Evolutionary conservation across 176 grass and related monocot genomes (phyloP).

Genomic region (Tillandsia leiboldiana): DNA sequence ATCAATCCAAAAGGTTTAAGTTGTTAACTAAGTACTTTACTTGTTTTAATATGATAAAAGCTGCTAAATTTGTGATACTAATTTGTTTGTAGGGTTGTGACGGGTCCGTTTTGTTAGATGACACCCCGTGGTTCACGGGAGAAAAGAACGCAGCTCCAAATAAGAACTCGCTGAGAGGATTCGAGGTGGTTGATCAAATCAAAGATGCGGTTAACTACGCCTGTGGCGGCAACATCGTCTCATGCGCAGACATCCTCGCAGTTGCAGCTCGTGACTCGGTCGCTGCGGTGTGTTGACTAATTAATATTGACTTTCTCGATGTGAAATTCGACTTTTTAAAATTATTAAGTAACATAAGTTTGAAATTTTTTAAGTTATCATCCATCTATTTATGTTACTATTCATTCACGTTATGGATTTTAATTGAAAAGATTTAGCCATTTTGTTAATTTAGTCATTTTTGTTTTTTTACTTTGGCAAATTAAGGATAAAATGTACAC

Average conservation of each 20-base stretch:
- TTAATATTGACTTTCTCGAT: no score
- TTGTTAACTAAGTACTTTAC: no score
- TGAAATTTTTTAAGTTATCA: no score
- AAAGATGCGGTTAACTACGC: slow-evolving; percentile 19
- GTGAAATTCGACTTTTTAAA: background rate
- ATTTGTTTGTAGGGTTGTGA: slow-evolving; percentile 27
- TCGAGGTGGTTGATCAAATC: slow-evolving; percentile 35
- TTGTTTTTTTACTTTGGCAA: no score
- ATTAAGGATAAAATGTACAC: no score
- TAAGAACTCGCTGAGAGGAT: slow-evolving; percentile 30
- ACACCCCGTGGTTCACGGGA: slow-evolving; percentile 26
- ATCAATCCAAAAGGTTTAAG: background rate
- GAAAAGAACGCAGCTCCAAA: slow-evolving; percentile 38
- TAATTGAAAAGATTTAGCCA: no score
- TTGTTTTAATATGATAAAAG: background rate
- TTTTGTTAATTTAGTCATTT: no score
- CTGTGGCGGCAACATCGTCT: slow-evolving; percentile 29
- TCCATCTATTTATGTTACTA: no score
- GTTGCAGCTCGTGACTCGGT: slow-evolving; percentile 33
- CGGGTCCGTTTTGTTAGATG: slow-evolving; percentile 32
- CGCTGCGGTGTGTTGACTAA: slow-evolving; percentile 22
- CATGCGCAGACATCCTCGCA: slow-evolving; percentile 38
- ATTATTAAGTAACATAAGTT: no score
- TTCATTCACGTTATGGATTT: no score
- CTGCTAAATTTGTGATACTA: background rate